phyloP scores from a whole-genome alignment of 176 grass and related monocot genomes.

The Musa beccarii region DNA sequence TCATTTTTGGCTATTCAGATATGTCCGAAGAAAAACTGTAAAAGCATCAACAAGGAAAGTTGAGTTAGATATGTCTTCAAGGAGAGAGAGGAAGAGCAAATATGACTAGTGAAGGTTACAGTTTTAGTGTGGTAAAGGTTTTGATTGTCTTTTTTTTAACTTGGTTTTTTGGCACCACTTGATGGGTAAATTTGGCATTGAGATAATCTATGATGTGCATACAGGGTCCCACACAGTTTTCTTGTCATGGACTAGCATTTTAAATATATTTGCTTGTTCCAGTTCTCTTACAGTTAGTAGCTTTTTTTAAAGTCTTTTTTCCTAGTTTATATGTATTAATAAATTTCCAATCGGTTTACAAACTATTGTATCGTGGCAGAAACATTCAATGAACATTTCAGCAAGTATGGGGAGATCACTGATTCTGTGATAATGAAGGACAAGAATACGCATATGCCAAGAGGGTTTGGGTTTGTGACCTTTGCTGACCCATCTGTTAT shows the following conservation, averaged over 20 bases:
- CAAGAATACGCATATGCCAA: conserved; percentile 82
- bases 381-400: conserved; percentile 77
- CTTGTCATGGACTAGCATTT: neutral
- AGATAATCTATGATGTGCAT: too few relatives aligned
- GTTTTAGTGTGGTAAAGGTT: too few relatives aligned
- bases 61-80: neutral
- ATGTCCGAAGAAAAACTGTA: neutral
- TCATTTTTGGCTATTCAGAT: neutral
- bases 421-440: conserved; percentile 99
- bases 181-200: too few relatives aligned
- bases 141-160: too few relatives aligned
- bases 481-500: conserved; percentile 92
- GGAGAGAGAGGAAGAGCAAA: neutral
- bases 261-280: neutral
- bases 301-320: neutral
- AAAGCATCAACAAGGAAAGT: neutral
- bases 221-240: neutral
- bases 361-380: conserved; percentile 35
- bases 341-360: neutral
- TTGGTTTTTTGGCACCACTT: too few relatives aligned
- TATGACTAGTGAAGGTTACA: too few relatives aligned
- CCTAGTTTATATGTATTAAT: neutral
- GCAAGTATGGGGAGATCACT: conserved; percentile 74
- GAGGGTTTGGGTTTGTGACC: conserved; percentile 98
- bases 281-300: neutral